Percentiles rank a stretch among this genome's conserved stretches.
phyloP scores from a whole-genome alignment of 441 rosid species.

The Aleurites moluccanus region DNA sequence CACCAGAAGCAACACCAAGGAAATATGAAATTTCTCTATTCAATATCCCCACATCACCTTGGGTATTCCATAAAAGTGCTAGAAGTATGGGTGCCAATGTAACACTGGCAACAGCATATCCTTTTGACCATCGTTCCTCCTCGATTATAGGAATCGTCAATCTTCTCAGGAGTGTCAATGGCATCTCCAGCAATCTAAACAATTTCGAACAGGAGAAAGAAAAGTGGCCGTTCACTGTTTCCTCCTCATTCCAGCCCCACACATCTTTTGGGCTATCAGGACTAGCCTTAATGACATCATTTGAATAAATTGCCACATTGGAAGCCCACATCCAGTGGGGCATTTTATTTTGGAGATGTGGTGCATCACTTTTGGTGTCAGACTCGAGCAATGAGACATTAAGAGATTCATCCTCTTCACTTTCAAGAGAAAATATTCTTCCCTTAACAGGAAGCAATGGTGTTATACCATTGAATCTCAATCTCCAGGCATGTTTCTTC shows the following conservation, averaged over 20 bases:
- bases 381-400: conserved; percentile 65
- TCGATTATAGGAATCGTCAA: conserved; percentile 73
- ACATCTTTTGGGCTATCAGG: background rate
- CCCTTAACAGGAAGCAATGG: conserved; percentile 83
- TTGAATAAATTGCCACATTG: conserved; percentile 81
- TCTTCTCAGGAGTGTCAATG: conserved; percentile 66
- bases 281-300: conserved; percentile 28
- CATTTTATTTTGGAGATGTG: conserved; percentile 66
- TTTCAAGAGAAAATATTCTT: conserved; percentile 54
- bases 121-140: conserved; percentile 74
- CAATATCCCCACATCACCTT: conserved; percentile 37
- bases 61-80: conserved; percentile 60
- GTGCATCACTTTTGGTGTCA: conserved; percentile 59
- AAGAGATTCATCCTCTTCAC: conserved; percentile 52
- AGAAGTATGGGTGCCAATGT: conserved; percentile 60
- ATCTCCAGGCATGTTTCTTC: conserved; percentile 60
- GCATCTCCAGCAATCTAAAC: conserved; percentile 56
- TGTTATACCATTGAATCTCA: conserved; percentile 60
- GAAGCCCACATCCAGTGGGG: conserved; percentile 99
- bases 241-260: conserved; percentile 84
- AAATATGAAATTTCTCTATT: conserved; percentile 38
- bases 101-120: conserved; percentile 72
- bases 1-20: conserved; percentile 47
- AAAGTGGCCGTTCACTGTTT: conserved; percentile 29
- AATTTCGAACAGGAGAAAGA: conserved; percentile 41